Base-by-base conservation (phyloP, 1,284 basidiomycete genomes). In the Mycena sp. region DNA sequence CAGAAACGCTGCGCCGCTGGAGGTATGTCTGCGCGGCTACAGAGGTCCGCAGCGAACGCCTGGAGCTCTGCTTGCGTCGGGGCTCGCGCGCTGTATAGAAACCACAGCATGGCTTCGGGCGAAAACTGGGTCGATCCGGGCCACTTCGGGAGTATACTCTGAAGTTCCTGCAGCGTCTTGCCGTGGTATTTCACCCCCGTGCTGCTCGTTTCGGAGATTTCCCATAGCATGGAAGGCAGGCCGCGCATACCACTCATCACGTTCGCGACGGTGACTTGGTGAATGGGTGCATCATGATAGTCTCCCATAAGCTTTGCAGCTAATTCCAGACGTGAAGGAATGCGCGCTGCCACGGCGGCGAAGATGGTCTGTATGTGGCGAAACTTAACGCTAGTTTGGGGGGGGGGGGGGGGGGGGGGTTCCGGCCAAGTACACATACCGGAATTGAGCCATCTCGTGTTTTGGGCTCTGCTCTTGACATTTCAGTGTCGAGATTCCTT, bases 141-240 rank as follows among this genome's bases (percentile, higher is more conserved):
- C 28, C 95, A 94, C 76, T 90, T 94, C 67, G 95, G 95, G 55
- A 98, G 89, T 57, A 87, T 82, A 48, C 84, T 81, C 81, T 97
- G 93, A 78, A 89, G 91, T 77, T 98, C 95, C 46, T 92, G 91
- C 75, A 96, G 95, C 67, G 93, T 93, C 80, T 93, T 92, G 65
- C 93, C 94, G 74, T 93, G 91, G 89, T 97, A 97, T 69, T 95
- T 93, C 74, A 97, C 97, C 68, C 95, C 95, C 75, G 96, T 94
- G 64, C 94, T 85, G 76, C 96, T 95, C 70, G 97, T 89, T 65
- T 98, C 95, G 63, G 95, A 98, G 64, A 91, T 95, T 73, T 98
- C 95, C 95, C 95, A 98, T 71, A 98, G 91, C 71, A 98, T 83
- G 37, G 88, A 87, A 56, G 91, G 90, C 48, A 92, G 84, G 72